Base-by-base conservation (phyloP, 73 alveolate species). In the Tetrahymena elliotti region DNA sequence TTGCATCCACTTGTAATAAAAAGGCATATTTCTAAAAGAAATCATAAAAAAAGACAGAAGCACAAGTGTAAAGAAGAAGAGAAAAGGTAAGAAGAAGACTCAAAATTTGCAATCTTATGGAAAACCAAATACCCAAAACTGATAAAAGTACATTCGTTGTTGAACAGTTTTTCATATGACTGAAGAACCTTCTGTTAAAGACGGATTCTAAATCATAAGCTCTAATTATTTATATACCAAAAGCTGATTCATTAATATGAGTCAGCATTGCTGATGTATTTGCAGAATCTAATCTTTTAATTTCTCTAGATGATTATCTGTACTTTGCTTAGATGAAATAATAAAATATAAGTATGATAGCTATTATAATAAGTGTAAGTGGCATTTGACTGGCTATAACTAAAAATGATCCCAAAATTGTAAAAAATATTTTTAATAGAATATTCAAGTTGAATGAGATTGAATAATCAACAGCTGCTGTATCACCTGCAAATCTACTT, bases 201-300 rank as follows among this genome's bases (percentile, higher is more conserved):
- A 52, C 47, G 33, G 24, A 0, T 88, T 84, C 53, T 52, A 84
- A 84, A 18, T 88, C 95, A 31, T 52, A 84, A 20, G 96, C 95
- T 92, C 96, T 94, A 10, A 94, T 88, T 27, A 93, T 41, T 94
- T 94, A 52, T 84, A 94, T 84, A 2, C 96, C 96, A 38, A 35
- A 54, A 10, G 95, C 93, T 24, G 96, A 83, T 84, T 94, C 96
- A 92, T 94, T 94, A n/a, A 94, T 54, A 94, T 94, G 96, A 5
- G 95, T 83, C 9, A 94, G 93, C 27, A 94, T 83, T 33, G 82
- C 93, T 8, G 95, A 94, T 41, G 93, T 94, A 40, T 94, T 94
- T 15, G 96, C 93, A 9, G 96, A 94, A 84, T 94, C 38, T 31
- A 94, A 84, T 94, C 96, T 94, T 52, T 94, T 94, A 11, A 94